Conservation (phyloP, 306 rosid species). For the Leucaena leucocephala region DNA sequence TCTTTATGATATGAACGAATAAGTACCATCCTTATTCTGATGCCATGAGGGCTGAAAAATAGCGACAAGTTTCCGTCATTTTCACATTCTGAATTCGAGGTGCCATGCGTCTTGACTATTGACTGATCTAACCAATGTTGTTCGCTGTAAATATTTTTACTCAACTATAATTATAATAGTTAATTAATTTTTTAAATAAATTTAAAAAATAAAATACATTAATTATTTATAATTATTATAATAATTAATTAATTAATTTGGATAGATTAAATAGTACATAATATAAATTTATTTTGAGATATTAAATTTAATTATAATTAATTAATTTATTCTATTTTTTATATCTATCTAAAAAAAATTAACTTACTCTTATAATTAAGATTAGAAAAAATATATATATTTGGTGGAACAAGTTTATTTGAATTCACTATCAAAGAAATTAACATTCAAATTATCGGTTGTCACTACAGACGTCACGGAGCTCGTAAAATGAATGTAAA, state of each 20-base stretch:
- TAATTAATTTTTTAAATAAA: too few species aligned
- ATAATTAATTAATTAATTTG: too few species aligned
- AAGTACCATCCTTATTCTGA: background rate
- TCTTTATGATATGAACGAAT: background rate
- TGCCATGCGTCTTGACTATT: conserved; percentile 5
- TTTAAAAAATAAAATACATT: too few species aligned
- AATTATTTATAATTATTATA: too few species aligned
- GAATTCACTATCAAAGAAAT: background rate
- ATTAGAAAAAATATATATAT: background rate
- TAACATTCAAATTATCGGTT: background rate
- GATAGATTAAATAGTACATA: too few species aligned
- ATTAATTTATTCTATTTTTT: too few species aligned
- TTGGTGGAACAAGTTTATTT: background rate
- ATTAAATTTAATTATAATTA: too few species aligned
- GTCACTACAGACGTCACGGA: background rate
- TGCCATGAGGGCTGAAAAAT: background rate
- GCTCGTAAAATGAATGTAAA: background rate
- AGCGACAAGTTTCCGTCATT: background rate
- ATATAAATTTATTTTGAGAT: too few species aligned
- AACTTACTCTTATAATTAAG: too few species aligned
- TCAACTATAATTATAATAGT: too few species aligned
- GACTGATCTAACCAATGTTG: background rate
- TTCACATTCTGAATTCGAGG: background rate
- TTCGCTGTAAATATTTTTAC: background rate
- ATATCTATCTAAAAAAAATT: too few species aligned